These are phyloP conservation scores for Cyclotella choctawhatcheeana DNA, from an alignment of 108 stramenopile species.

Conservation along the genomic window DNA sequence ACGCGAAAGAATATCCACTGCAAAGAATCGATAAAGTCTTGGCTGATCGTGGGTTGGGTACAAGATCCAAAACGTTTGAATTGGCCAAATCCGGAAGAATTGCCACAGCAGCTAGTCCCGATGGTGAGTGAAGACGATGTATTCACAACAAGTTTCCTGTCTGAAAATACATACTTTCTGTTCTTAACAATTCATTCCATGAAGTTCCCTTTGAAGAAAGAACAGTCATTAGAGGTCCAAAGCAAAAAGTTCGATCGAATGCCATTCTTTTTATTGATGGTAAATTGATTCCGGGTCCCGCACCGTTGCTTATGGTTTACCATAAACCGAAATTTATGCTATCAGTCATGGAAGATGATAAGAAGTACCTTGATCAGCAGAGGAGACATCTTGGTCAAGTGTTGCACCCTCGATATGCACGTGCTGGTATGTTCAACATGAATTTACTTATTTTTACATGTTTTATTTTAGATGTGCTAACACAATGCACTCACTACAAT, in stretches of 20 bases:
- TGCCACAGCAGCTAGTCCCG: conserved; percentile 25
- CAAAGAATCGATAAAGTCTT: conserved; percentile 82
- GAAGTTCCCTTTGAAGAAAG: conserved; percentile 33
- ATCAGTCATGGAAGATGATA: conserved; percentile 73
- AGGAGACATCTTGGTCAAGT: conserved; percentile 51
- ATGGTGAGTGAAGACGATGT: too few relatives aligned
- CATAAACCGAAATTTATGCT: conserved; percentile 89
- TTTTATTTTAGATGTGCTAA: too few relatives aligned
- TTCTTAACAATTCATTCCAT: too few relatives aligned
- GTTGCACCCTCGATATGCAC: conserved; percentile 39
- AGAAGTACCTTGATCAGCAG: conserved; percentile 51
- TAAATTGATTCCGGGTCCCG: conserved; percentile 60
- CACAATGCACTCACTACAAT: too few relatives aligned
- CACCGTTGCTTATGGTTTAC: conserved; percentile 71
- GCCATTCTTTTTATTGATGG: conserved; percentile 69
- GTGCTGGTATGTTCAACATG: conserved; percentile 61
- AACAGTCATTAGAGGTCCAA: conserved; percentile 56
- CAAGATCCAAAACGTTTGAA: conserved; percentile 73
- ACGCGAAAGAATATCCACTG: conserved; percentile 15
- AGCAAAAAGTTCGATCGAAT: conserved; percentile 67
- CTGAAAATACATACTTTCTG: too few relatives aligned
- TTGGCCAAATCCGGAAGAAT: conserved; percentile 69
- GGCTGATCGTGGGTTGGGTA: conserved; percentile 73
- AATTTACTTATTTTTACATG: too few relatives aligned
- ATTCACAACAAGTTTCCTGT: too few relatives aligned